Evolutionary conservation across 202 grass and related monocot species (phyloP), one percentile per base, ranked within the genome.

Genomic region (Panicum hallii): DNA sequence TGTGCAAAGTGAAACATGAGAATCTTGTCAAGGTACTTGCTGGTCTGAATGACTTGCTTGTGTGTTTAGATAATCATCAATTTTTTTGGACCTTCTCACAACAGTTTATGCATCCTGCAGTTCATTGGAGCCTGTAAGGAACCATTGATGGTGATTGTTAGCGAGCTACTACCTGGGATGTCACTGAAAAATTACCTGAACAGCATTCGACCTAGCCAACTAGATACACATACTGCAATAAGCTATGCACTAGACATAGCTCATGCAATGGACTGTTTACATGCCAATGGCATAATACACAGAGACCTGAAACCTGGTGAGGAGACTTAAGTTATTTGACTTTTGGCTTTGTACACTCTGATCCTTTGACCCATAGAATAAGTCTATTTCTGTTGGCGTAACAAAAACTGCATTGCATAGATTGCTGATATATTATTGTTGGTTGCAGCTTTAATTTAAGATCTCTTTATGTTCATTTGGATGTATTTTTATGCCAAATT

Each of bases 41-140:
- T 76, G 67, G 55, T 36, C 30, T 72, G n/a, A 76, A 63, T 34
- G 53, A 10, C 20, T 80, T 9, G 68, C 38, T 49, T 5, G 5
- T 65, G 28, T 78, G 38, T 6, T 69, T 77, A 69, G 43, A 17
- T 56, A 82, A 77, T 74, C 17, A 2, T 67, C 45, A 7, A 17
- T 87, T 67, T 68, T 67, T 36, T 17, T 22, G 73, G 44, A 22
- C 28, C n/a, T 60, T 26, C 60, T 82, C 3, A 36, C 41, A 73
- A 47, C 28, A 16, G 5, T 60, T 79, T 77, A 17, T 67, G 28
- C 53, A 77, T 82, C 52, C 19, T 88, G 14, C 55, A 99, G 97
- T 99, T 99, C 61, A 91, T 99, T 80, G 97, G 97, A 78, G 93
- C 97, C 46, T 99, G 97, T 87, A 99, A 99, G 87, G 97, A 99